Evolutionary conservation across 2,329 filamentous ascomycete genomes (phyloP).

Genomic region (Ascochyta koolunga): DNA sequence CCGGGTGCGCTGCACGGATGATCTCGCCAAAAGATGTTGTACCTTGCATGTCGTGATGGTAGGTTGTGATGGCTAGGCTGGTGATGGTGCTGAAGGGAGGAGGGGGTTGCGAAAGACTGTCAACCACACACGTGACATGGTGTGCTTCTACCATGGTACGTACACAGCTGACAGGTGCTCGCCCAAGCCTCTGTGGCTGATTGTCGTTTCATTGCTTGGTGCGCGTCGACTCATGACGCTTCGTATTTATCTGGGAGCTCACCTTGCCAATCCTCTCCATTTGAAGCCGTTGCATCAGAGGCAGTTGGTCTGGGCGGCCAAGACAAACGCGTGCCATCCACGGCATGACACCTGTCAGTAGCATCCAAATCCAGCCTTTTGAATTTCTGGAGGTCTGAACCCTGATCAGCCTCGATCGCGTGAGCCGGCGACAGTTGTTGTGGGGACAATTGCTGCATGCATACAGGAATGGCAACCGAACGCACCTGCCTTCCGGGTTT

Average conservation of each 20-base stretch:
- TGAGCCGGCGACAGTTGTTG: constrained; percentile 3
- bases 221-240: background rate
- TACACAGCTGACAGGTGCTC: background rate
- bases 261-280: background rate
- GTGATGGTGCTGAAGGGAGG: constrained; percentile 1
- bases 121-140: constrained; percentile 2
- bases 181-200: background rate
- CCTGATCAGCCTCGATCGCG: constrained; percentile 7
- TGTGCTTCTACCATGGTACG: no score
- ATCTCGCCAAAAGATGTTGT: background rate
- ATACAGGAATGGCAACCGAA: constrained; percentile 16
- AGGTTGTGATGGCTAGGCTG: background rate
- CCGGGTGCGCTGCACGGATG: background rate
- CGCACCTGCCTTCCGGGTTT: constrained; percentile 12
- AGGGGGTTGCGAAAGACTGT: background rate
- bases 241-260: background rate
- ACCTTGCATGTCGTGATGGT: background rate
- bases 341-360: constrained; percentile 14
- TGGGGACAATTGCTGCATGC: constrained; percentile 17
- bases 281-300: background rate
- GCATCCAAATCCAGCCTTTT: background rate
- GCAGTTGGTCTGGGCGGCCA: constrained; percentile 2
- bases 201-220: constrained; percentile 6
- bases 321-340: constrained; percentile 2
- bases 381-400: background rate